phyloP scores from a whole-genome alignment of 2,329 filamentous ascomycete genomes.

The Dactylonectria estremocensis region DNA sequence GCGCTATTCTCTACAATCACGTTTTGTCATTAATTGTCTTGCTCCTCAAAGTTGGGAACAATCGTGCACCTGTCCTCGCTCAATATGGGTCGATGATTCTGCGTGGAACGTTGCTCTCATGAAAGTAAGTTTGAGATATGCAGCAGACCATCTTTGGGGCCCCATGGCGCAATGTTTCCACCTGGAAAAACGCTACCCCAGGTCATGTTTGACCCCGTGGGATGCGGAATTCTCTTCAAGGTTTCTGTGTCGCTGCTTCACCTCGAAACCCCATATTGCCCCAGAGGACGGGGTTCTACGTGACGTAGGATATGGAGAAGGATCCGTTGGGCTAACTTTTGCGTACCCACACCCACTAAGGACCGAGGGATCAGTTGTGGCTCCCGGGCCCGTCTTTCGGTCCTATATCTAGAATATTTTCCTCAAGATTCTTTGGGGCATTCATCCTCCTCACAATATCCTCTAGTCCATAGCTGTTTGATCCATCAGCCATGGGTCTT shows the following conservation, averaged over 20 bases:
- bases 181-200: conserved; percentile 27
- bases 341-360: conserved; percentile 29
- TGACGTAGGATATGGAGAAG: conserved; percentile 30
- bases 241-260: conserved; percentile 9
- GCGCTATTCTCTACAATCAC: no score
- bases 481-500: conserved; percentile 43
- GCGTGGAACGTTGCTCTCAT: no score
- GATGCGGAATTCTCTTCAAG: conserved; percentile 20
- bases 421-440: neutral
- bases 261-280: conserved; percentile 23
- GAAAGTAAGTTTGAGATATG: conserved; percentile 5
- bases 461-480: conserved; percentile 1
- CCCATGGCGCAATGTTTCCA: conserved; percentile 1
- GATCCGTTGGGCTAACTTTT: conserved; percentile 10
- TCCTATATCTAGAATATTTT: conserved; percentile 4
- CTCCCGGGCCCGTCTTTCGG: conserved; percentile 5
- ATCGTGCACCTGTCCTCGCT: no score
- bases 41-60: no score
- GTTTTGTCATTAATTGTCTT: no score
- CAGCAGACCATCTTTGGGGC: conserved; percentile 6
- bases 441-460: neutral
- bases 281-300: conserved; percentile 15
- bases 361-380: conserved; percentile 26
- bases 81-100: no score
- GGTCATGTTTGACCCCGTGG: conserved; percentile 22